Conservation (phyloP, 805 yeast species). For the Barnettozyma pratensis region DNA sequence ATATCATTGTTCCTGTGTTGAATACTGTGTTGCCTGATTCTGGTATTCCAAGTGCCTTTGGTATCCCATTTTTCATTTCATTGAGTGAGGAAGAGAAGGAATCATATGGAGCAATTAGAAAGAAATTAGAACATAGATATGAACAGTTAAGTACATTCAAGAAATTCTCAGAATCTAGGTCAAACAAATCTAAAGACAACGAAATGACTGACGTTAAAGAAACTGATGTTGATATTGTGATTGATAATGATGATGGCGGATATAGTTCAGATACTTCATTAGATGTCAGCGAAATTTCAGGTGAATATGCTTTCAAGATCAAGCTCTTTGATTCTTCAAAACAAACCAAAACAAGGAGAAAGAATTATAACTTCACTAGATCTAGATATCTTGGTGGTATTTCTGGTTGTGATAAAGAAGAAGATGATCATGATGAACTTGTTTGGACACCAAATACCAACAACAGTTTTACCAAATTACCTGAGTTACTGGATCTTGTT, state of each 20-base stretch:
- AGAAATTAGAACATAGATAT: slow-evolving; percentile 47
- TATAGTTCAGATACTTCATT: slow-evolving; percentile 44
- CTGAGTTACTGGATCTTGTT: slow-evolving; percentile 30
- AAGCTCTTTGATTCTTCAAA: slow-evolving; percentile 32
- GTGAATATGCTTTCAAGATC: slow-evolving; percentile 43
- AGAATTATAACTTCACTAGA: slow-evolving; percentile 7
- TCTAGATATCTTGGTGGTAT: neutral
- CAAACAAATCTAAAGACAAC: slow-evolving; percentile 7
- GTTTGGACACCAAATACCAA: slow-evolving; percentile 41
- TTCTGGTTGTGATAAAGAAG: neutral
- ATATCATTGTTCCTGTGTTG: slow-evolving; percentile 57
- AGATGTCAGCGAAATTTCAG: slow-evolving; percentile 48
- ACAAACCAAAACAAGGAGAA: slow-evolving; percentile 19
- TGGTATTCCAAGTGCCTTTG: slow-evolving; percentile 49
- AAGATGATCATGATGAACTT: slow-evolving; percentile 13
- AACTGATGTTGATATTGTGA: slow-evolving; percentile 15
- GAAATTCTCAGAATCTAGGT: slow-evolving; percentile 27
- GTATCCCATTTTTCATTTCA: slow-evolving; percentile 70
- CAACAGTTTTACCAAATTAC: slow-evolving; percentile 37
- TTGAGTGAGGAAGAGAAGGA: slow-evolving; percentile 44
- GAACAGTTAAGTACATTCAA: slow-evolving; percentile 43
- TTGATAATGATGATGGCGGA: slow-evolving; percentile 32
- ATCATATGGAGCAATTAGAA: slow-evolving; percentile 54
- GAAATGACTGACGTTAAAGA: slow-evolving; percentile 25
- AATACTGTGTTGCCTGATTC: slow-evolving; percentile 38